Evolutionary conservation across 1,284 basidiomycete genomes (phyloP), one percentile per base, ranked within the genome.

Genomic region (Tremellales sp.): DNA sequence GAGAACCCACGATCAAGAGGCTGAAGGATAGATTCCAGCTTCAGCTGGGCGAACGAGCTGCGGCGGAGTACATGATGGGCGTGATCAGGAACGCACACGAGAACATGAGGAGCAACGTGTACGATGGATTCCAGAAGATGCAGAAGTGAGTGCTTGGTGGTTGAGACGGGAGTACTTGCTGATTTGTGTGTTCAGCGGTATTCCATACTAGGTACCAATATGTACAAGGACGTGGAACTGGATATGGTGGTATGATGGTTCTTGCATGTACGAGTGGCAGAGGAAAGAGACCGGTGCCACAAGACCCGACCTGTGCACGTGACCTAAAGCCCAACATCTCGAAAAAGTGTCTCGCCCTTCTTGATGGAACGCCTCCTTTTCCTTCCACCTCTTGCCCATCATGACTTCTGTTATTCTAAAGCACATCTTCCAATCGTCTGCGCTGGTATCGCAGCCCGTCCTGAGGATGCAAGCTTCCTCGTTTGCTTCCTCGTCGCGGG

Each of bases 51-150:
- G 94, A 98, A 66, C 80, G 88, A 38, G 86, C 91, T 57, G 95
- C 94, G 5, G 93, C 93, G 1, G 85, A 92, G 24, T 93, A 81
- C 72, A 95, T 97, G 85, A 80, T 88, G 78, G 78, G 82, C 21
- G 78, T 91, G 29, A 85, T 97, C 50, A 81, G 81, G 56, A 94
- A 98, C 65, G 95, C 95, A 3, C 86, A 92, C 61, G 91, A 97
- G 74, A 98, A 98, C 68, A 79, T 88, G 48, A 78, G 93, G 57
- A 92, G 86, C 57, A 87, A 86, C 24, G 84, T 87, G 0, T 97
- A 97, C 66, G 94, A 97, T 64, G 88, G 91, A 62, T 95, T 73
- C 69, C 71, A 73, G 48, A 70, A 70, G 54, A 51, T 63, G 43
- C 70, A 72, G 53, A 73, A 73, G 65, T 67, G 56, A 59, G 65